Percentiles rank a stretch among this genome's conserved stretches.
These are phyloP conservation scores for Parmelia sp. DNA, from an alignment of 495 filamentous ascomycete genomes.

Conservation along the genomic window DNA sequence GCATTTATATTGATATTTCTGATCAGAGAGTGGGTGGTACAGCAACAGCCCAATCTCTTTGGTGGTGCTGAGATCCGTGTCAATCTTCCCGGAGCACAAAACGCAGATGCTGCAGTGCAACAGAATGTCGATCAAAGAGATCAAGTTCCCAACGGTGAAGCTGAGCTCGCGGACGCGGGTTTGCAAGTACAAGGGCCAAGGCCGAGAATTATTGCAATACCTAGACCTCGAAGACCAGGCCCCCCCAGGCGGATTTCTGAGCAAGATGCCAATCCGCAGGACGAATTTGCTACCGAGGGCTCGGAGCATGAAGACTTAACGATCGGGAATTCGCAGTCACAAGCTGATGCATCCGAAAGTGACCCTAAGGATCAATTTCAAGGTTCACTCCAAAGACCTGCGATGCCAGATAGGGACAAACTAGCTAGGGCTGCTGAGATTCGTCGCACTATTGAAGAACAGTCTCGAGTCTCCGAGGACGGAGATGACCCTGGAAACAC, in stretches of 20 bases:
- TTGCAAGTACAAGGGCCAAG: constrained; percentile 2
- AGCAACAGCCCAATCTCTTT: constrained; percentile 77
- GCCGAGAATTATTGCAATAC: constrained; percentile 14
- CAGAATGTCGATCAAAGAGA: constrained; percentile 23
- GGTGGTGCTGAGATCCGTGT: constrained; percentile 44
- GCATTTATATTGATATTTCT: constrained; percentile 93
- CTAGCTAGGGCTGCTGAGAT: constrained; percentile 35
- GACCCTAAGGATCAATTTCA: not conserved
- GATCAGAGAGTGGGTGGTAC: constrained; percentile 95
- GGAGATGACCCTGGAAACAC: constrained; percentile 36
- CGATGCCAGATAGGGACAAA: constrained; percentile 28
- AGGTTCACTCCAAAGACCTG: constrained; percentile 16
- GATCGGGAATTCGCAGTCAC: not conserved
- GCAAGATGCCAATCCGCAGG: not conserved
- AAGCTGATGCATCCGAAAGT: constrained; percentile 1
- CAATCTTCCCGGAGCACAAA: constrained; percentile 26
- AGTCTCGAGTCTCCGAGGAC: constrained; percentile 15
- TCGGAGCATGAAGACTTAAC: not conserved
- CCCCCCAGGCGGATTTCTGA: not conserved
- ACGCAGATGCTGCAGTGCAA: constrained; percentile 1
- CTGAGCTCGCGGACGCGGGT: constrained; percentile 15
- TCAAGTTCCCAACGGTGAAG: constrained; percentile 25
- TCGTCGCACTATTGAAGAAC: constrained; percentile 37
- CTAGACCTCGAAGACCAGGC: constrained; percentile 13
- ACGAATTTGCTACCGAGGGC: constrained; percentile 2